phyloP scores from a whole-genome alignment of 257 asterid species.

The Solanum paucissectum region DNA sequence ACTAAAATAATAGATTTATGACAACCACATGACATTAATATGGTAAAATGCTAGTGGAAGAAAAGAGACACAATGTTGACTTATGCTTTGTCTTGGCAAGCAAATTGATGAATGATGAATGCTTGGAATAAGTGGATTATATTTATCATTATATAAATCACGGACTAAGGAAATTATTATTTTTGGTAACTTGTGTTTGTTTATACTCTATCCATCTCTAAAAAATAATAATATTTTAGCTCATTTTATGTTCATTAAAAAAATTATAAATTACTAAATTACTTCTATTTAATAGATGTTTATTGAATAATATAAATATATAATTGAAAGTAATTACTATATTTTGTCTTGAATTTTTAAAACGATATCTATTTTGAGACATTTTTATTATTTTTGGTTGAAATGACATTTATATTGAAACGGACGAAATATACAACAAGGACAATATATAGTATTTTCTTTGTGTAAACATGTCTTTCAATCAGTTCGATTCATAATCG shows the following conservation, averaged over 20 bases:
- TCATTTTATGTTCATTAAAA: neutral
- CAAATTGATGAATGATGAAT: neutral
- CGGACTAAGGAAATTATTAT: neutral
- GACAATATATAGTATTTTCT: neutral
- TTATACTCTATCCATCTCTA: neutral
- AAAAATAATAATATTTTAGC: neutral
- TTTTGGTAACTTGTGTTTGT: neutral
- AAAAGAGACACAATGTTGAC: neutral
- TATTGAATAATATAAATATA: neutral
- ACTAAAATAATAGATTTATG: neutral
- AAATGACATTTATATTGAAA: no score
- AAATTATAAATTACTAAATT: no score
- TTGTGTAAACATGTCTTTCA: neutral
- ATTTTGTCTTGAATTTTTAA: neutral
- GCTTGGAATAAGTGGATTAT: neutral
- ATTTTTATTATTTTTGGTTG: no score
- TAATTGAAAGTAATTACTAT: neutral
- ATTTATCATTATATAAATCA: neutral
- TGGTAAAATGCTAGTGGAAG: neutral
- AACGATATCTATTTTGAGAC: neutral
- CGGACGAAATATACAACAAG: no score
- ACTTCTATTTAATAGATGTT: no score
- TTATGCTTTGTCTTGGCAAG: neutral
- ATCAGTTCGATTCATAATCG: neutral
- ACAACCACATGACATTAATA: neutral